These are phyloP conservation scores for Dryas octopetala DNA, from an alignment of 306 rosid genomes.

Conservation along the genomic window DNA sequence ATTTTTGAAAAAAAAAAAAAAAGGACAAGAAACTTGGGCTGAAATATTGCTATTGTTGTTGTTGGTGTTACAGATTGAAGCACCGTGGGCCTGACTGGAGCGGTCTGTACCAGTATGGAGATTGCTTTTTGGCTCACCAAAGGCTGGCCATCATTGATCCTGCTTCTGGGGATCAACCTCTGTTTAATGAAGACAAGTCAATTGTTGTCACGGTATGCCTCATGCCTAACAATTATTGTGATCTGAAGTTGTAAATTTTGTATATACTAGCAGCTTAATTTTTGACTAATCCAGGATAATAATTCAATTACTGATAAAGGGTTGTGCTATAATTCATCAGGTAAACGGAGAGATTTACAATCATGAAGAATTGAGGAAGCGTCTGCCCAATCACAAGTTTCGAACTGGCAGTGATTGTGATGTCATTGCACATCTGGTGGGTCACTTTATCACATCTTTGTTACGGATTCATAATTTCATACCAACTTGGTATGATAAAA, in stretches of 20 bases:
- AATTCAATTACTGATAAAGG: not conserved
- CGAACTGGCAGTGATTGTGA: slow-evolving; percentile 93
- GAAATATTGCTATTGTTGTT: slow-evolving; percentile 1
- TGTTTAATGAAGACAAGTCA: slow-evolving; percentile 83
- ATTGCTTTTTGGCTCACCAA: slow-evolving; percentile 88
- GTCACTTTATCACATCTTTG: not conserved
- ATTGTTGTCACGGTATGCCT: slow-evolving; percentile 70
- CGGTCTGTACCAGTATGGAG: slow-evolving; percentile 82
- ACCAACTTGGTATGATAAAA: not conserved
- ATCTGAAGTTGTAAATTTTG: not conserved
- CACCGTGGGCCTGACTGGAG: slow-evolving; percentile 99
- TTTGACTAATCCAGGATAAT: not conserved
- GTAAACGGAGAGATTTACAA: slow-evolving; percentile 97
- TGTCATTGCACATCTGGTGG: slow-evolving; percentile 89
- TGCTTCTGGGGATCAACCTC: slow-evolving; percentile 99
- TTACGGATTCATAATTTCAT: not conserved
- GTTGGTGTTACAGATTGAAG: slow-evolving; percentile 58
- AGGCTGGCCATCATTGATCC: slow-evolving; percentile 92
- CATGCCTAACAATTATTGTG: not conserved
- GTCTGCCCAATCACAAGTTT: slow-evolving; percentile 66
- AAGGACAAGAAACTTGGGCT: not conserved
- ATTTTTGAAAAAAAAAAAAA: not conserved
- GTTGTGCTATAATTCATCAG: slow-evolving; percentile 37
- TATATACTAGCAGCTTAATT: not conserved
- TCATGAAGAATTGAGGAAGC: slow-evolving; percentile 79